Evolutionary conservation across 768 basidiomycete genomes (phyloP), one percentile per base, ranked within the genome.

Genomic region (Termitomyces sp.): DNA sequence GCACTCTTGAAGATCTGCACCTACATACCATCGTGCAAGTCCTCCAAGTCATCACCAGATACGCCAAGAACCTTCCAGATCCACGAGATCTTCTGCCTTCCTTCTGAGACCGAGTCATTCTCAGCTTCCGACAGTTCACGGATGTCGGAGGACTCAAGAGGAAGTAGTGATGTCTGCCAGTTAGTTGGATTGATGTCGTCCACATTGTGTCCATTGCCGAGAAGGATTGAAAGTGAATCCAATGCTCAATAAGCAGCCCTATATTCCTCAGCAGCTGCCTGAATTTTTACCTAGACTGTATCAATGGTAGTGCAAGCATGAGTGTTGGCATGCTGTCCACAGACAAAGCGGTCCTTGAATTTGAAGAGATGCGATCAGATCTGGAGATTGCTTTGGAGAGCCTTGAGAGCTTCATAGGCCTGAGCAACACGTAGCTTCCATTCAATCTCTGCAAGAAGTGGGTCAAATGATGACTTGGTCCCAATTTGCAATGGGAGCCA

Each of bases 1-100:
- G 10, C 5, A 56, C 2, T 24, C n/a, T 26, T 2, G 5, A 6
- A 13, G 1, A 3, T 93, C 10, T n/a, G 3, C 36, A 10, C 18
- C 12, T 5, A 42, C 26, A 7, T 26, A 56, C 46, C 55, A 56
- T 48, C 37, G 6, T 16, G 13, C 20, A 56, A 49, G 22, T 47
- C 46, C 16, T 47, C 12, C 1, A 12, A 37, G n/a, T 56, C 26
- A 26, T 48, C 34, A 26, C 30, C 26, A 3, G 24, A 14, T 5
- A 49, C 30, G 3, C 47, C 36, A 18, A 33, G n/a, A 1, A 39
- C 34, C 18, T 24, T 55, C 62, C 62, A 63, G 34, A 63, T 63
- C 62, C 62, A 65, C 1, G 58, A 62, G 42, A 64, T 16, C 26
- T 26, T 43, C 32, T 45, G 32, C 33, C 37, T 37, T 4, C 64